These are phyloP conservation scores for Olyra latifolia DNA, from an alignment of 176 grass and related monocot species.

Conservation along the genomic window DNA sequence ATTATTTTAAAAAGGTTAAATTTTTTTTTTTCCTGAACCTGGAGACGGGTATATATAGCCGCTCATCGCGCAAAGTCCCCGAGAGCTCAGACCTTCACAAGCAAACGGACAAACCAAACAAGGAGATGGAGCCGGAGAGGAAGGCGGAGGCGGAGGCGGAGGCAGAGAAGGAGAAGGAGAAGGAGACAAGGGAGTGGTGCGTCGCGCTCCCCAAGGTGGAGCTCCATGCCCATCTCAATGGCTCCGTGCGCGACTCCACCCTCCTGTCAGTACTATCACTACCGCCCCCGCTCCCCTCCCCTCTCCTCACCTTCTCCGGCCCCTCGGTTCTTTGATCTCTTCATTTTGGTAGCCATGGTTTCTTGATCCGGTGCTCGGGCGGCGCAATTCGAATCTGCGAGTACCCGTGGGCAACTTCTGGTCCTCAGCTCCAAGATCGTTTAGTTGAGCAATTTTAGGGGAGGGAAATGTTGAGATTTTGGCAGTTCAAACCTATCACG, in stretches of 20 bases:
- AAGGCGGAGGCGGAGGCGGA: conserved; percentile 23
- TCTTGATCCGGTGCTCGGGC: conserved; percentile 8
- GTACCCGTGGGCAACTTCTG: not conserved
- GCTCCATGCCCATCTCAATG: conserved; percentile 98
- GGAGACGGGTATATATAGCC: not conserved
- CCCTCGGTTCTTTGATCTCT: not conserved
- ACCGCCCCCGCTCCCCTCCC: conserved; percentile 1
- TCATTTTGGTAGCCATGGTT: not conserved
- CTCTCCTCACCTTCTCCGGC: not conserved
- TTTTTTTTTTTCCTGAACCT: too few relatives aligned
- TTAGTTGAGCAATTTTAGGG: not conserved
- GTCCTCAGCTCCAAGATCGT: not conserved
- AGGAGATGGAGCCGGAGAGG: conserved; percentile 19
- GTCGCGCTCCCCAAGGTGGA: conserved; percentile 82
- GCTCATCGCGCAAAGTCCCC: not conserved
- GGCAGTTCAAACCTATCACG: not conserved
- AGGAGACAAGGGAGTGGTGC: conserved; percentile 82
- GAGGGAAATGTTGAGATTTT: not conserved
- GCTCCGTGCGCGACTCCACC: conserved; percentile 89
- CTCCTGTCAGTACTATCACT: conserved; percentile 62
- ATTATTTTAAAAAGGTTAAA: too few relatives aligned
- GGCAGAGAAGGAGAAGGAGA: too few relatives aligned
- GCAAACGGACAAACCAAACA: conserved; percentile 1
- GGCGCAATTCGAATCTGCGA: not conserved
- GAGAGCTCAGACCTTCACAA: not conserved